phyloP scores from a whole-genome alignment of 2,329 filamentous ascomycete genomes.

The Aureobasidium sp. region DNA sequence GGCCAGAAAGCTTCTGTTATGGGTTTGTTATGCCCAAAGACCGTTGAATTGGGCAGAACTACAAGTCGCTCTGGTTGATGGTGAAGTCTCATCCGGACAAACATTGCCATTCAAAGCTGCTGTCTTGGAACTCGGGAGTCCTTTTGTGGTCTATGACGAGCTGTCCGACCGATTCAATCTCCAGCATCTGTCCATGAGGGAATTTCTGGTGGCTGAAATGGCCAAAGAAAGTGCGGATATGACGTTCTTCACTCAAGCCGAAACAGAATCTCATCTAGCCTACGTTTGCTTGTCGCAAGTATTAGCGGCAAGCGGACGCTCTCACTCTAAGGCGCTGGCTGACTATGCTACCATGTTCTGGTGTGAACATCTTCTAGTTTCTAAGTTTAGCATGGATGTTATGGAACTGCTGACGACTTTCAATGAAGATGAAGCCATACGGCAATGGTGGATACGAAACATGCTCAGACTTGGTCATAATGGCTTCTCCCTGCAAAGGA shows the following conservation, averaged over 20 bases:
- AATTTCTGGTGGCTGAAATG: neutral
- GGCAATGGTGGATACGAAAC: neutral
- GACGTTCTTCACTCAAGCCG: neutral
- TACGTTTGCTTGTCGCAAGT: neutral
- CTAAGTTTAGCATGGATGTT: neutral
- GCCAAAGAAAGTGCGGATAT: neutral
- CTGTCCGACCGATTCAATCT: neutral
- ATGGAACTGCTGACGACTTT: neutral
- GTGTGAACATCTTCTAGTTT: neutral
- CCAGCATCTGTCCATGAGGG: neutral
- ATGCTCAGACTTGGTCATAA: neutral
- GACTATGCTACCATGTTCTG: neutral
- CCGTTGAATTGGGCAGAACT: neutral
- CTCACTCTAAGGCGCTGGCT: neutral
- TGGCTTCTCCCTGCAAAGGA: neutral
- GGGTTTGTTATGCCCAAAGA: neutral
- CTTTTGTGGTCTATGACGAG: neutral
- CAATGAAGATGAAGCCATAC: neutral
- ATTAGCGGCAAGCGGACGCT: neutral
- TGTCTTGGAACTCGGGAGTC: neutral
- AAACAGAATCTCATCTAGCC: neutral
- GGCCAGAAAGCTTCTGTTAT: neutral
- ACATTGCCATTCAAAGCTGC: neutral
- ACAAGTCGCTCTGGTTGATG: neutral
- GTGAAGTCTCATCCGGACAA: neutral